Base-by-base conservation (phyloP, 2,329 filamentous ascomycete species). In the Curvularia verruculosa region DNA sequence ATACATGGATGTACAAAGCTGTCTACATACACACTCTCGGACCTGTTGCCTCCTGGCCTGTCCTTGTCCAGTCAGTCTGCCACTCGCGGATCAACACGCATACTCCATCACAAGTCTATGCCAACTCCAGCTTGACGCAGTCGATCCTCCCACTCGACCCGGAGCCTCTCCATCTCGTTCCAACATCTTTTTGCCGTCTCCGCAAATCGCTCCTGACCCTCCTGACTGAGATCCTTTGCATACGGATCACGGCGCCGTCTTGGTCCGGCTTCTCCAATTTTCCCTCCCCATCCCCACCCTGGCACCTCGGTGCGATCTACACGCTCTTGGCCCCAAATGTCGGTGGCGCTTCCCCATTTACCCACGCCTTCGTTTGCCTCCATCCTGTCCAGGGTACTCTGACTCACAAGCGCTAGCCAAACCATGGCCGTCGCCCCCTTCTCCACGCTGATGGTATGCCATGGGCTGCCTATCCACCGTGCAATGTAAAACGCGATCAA, bases 341-440 rank as follows among this genome's bases (percentile, higher is more conserved):
- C 84, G 8, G 84, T 84, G n/a, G 86, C 84, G 28, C 89, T 90
- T 2, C 94, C 94, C 94, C 94, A 98, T 79, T 98, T 98, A 49
- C 76, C 84, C 73, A 81, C 87, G 60, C 82, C 83, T 43, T 81
- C 82, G 1, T 75, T 63, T 21, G 70, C 74, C 64, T 85, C 80
- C 36, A 82, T 73, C 2, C 79, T 80, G 49, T 91, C 85, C 13
- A 93, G 81, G 19, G 82, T 80, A 15, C 84, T 83, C 56, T 89
- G 84, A 7, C 86, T 79, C 19, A 88, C 84, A 12, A 98, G 84
- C 0, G 89, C 86, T 6, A 96, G 78, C 89, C 91, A 97, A 23
- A 89, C 88, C 5, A 91, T 85, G 0, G 92, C 86, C 46, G 84
- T 84, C 7, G 93, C 91, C 40, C 89, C 93, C 19, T 85, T 83